Conservation (phyloP, 176 grass and related monocot genomes). For the Bothriochloa decipiens region DNA sequence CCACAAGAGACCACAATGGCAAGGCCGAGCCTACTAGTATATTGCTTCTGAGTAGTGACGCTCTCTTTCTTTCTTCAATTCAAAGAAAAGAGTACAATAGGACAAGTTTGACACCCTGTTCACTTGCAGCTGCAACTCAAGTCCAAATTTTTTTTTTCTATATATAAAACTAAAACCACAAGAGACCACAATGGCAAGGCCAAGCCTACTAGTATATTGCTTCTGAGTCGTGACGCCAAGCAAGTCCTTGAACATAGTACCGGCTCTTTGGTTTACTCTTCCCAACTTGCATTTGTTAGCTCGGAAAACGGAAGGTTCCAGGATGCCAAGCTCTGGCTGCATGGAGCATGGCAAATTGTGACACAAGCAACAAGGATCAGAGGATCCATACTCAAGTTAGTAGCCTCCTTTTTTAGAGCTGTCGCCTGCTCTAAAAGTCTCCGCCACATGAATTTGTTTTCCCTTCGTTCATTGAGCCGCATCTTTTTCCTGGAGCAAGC, state of each 20-base stretch:
- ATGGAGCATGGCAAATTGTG: background rate
- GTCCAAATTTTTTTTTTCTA: background rate
- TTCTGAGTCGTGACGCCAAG: conserved; percentile 4
- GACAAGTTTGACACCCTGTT: background rate
- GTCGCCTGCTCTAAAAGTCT: conserved; percentile 45
- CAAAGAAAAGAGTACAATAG: background rate
- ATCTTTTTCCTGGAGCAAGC: too few relatives aligned
- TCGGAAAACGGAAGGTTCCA: background rate
- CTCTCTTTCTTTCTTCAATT: too few relatives aligned
- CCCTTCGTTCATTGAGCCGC: background rate
- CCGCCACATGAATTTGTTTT: background rate
- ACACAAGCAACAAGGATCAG: conserved; percentile 7
- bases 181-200: background rate
- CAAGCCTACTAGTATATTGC: background rate
- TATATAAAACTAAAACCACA: background rate
- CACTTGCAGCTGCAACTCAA: background rate
- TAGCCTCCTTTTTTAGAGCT: background rate
- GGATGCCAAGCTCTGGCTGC: background rate
- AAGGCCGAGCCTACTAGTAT: background rate
- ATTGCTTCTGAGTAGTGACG: background rate
- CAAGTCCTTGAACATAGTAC: background rate
- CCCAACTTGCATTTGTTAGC: background rate
- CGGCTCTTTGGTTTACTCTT: background rate
- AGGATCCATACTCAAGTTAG: conserved; percentile 47
- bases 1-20: background rate